Evolutionary conservation across 139 green algal species (phyloP).

Genomic region (Spirogloea muscicola): DNA sequence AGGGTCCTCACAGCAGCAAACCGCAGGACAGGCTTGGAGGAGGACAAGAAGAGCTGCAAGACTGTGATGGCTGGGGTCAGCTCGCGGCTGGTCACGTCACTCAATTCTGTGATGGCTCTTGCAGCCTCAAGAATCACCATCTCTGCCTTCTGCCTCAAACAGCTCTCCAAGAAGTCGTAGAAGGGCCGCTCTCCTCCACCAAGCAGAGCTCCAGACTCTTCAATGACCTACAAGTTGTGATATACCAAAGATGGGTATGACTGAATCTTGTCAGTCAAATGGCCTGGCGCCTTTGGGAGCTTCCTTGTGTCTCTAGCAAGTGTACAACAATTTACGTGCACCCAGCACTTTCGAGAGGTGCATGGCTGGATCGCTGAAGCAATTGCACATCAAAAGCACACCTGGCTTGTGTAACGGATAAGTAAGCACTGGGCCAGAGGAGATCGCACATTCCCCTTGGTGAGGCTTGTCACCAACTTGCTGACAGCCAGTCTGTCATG

Average conservation of each 20-base stretch:
- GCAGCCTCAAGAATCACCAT: conserved; percentile 91
- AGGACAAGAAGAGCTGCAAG: conserved; percentile 96
- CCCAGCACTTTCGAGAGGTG: no score
- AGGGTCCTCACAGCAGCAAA: conserved; percentile 88
- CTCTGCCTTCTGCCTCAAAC: conserved; percentile 91
- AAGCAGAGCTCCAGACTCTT: conserved; percentile 11
- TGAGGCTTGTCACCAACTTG: conserved; percentile 95
- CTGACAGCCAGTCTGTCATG: conserved; percentile 89
- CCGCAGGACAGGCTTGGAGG: conserved; percentile 91
- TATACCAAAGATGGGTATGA: no score
- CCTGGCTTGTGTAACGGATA: conserved; percentile 86
- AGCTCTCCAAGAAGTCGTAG: conserved; percentile 94
- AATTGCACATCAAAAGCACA: conserved; percentile 31
- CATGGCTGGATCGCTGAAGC: not conserved
- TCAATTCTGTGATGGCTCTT: conserved; percentile 87
- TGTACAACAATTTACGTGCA: no score
- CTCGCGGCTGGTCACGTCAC: conserved; percentile 82
- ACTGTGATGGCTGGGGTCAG: conserved; percentile 93
- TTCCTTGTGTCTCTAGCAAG: no score
- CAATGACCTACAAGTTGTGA: conserved; percentile 55
- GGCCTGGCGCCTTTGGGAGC: no score
- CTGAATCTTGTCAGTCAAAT: no score
- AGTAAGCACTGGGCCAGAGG: conserved; percentile 94
- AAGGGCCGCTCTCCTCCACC: conserved; percentile 80
- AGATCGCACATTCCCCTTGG: conserved; percentile 70